phyloP scores from a whole-genome alignment of 108 stramenopile species.

The Mayamaea pseudoterrestris region DNA sequence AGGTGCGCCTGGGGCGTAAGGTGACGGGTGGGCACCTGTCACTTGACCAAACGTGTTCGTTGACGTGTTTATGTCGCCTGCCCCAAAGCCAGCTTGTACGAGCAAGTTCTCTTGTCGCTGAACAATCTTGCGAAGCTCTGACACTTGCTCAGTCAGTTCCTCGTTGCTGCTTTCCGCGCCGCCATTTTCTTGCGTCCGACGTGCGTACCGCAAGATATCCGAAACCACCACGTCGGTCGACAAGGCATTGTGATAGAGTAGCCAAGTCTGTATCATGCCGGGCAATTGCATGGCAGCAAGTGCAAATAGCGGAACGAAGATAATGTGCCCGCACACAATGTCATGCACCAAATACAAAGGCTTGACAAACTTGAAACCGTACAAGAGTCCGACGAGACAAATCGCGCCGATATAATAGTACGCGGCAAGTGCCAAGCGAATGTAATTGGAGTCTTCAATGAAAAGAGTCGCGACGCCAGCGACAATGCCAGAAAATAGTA shows the following conservation, averaged over 20 bases:
- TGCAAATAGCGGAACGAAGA: constrained; percentile 85
- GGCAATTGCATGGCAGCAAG: constrained; percentile 79
- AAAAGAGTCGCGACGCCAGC: constrained; percentile 50
- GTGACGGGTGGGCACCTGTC: neutral
- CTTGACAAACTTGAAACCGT: constrained; percentile 75
- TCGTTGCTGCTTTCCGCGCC: constrained; percentile 36
- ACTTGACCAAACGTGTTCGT: constrained; percentile 17
- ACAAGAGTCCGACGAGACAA: constrained; percentile 63
- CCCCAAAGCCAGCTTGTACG: constrained; percentile 26
- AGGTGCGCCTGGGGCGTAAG: neutral
- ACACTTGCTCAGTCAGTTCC: constrained; percentile 78
- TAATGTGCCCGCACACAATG: constrained; percentile 84
- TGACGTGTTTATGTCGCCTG: constrained; percentile 11
- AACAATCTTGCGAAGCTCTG: constrained; percentile 74
- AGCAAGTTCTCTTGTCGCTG: constrained; percentile 77
- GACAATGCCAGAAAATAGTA: constrained; percentile 56
- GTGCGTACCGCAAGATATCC: constrained; percentile 90
- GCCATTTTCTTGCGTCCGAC: constrained; percentile 76
- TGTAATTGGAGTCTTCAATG: constrained; percentile 72
- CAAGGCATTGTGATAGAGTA: constrained; percentile 95
- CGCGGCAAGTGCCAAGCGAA: constrained; percentile 76
- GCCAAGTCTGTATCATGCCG: constrained; percentile 87
- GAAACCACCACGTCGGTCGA: constrained; percentile 91
- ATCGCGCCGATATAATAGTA: constrained; percentile 86
- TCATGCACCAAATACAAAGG: constrained; percentile 86